Evolutionary conservation across 805 yeast species (phyloP), one percentile per base, ranked within the genome.

Genomic region (Wickerhamomyces sydowiorum): DNA sequence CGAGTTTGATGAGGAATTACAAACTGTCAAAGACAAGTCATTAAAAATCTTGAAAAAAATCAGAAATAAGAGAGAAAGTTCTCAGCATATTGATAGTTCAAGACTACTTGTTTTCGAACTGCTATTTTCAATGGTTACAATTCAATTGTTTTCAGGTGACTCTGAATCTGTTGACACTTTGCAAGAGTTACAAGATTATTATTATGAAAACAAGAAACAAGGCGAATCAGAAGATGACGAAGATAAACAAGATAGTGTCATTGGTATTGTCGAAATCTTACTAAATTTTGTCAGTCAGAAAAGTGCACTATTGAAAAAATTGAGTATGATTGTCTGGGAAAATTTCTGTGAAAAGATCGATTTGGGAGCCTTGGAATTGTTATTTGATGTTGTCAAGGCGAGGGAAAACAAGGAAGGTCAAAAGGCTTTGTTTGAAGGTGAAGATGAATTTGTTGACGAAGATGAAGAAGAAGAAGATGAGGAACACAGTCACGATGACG

Each of bases 351-450:
- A 60, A 17, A 65, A 70, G 27, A 60, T 81, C 24, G 68, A 67
- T 2, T 52, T 48, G 10, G 58, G 61, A 9, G 78, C 82, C 37
- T 50, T 84, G 25, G 62, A 65, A 10, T 60, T 76, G 20, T 53
- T 84, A 37, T 67, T 69, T 39, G 83, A 81, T 43, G 74, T 82
- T 15, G 59, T 83, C 39, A 50, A 65, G 15, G 72, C 95, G 0
- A 80, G 76, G 55, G 97, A 90, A 60, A 86, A 85, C 59, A 77
- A 80, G 47, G 80, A 82, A 50, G 97, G 97, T 2, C 93, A 86
- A 60, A 72, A 73, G 21, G 74, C 75, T 36, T 63, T 91, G 53
- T 90, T 90, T 56, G 86, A 85, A 44, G 78, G 75, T 13, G 86
- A 69, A 10, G 71, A 71, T 37, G 78, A 67, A 15, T 67, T 57